These are phyloP conservation scores for Microbotryum intermedium DNA, from an alignment of 1,284 basidiomycete species.

Conservation along the genomic window DNA sequence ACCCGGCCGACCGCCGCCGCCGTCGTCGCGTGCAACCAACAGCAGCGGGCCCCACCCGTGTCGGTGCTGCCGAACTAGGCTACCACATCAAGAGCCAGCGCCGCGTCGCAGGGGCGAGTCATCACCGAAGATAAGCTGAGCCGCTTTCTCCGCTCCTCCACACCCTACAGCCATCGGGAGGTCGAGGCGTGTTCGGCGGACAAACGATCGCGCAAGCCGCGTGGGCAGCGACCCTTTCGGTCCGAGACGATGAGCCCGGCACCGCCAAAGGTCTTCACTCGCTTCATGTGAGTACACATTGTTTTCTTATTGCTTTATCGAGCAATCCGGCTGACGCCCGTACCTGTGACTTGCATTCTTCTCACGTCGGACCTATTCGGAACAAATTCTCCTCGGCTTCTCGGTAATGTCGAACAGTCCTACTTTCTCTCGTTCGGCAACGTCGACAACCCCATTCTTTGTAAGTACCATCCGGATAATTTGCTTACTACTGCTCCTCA, in stretches of 20 bases:
- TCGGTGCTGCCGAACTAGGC: too few relatives aligned
- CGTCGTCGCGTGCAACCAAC: background rate
- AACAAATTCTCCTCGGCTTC: too few relatives aligned
- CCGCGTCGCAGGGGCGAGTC: too few relatives aligned
- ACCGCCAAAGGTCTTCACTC: slow-evolving; percentile 45
- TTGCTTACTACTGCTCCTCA: background rate
- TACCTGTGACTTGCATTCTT: too few relatives aligned
- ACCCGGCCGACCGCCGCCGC: background rate
- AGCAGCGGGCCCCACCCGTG: too few relatives aligned
- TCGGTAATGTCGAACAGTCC: slow-evolving; percentile 46
- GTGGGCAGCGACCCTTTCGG: slow-evolving; percentile 22
- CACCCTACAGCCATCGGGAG: slow-evolving; percentile 7
- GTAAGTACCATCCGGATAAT: slow-evolving; percentile 36
- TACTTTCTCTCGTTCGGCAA: slow-evolving; percentile 75
- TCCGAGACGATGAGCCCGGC: slow-evolving; percentile 14
- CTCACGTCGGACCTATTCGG: too few relatives aligned
- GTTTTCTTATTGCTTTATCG: too few relatives aligned
- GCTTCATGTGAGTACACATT: slow-evolving; percentile 53
- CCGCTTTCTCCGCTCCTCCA: too few relatives aligned
- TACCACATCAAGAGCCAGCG: too few relatives aligned
- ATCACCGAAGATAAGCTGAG: too few relatives aligned
- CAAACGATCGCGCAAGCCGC: slow-evolving; percentile 61
- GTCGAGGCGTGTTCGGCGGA: slow-evolving; percentile 74
- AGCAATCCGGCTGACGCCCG: too few relatives aligned
- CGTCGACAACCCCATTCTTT: slow-evolving; percentile 66